Evolutionary conservation across 2,329 filamentous ascomycete species (phyloP).

Genomic region (Pyricularia grisea): DNA sequence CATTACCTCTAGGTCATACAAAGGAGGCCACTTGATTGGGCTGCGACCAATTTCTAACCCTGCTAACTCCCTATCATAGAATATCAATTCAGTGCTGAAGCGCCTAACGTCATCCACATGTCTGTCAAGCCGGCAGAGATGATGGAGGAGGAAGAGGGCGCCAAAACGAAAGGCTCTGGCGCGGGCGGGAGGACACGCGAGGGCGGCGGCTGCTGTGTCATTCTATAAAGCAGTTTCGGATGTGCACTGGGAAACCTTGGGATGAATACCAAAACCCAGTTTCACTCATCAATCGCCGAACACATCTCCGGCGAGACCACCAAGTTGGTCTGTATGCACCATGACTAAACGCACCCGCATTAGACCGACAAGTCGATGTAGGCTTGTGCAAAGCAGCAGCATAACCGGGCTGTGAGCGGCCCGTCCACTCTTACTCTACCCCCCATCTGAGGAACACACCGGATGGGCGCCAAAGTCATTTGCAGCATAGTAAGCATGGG

Average conservation of each 20-base stretch:
- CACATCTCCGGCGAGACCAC: not conserved
- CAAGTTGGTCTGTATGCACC: not conserved
- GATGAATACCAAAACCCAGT: not conserved
- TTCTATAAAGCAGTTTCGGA: slow-evolving; percentile 29
- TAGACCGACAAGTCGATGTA: not conserved
- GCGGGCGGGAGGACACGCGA: slow-evolving; percentile 29
- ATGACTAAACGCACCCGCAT: not conserved
- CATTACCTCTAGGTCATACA: not conserved
- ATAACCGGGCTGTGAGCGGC: not conserved
- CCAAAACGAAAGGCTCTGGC: slow-evolving; percentile 47
- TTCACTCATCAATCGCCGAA: not conserved
- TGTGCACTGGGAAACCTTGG: not conserved
- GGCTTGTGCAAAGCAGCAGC: not conserved
- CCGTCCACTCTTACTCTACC: not conserved
- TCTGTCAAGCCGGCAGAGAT: slow-evolving; percentile 80
- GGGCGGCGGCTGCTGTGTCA: slow-evolving; percentile 39
- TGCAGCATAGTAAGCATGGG: not conserved
- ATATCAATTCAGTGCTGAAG: slow-evolving; percentile 65
- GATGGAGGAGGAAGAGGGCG: slow-evolving; percentile 70
- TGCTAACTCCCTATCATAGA: slow-evolving; percentile 36
- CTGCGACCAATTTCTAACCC: not conserved
- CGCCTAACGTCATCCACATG: slow-evolving; percentile 88
- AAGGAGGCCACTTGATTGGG: not conserved
- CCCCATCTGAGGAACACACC: not conserved
- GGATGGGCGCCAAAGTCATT: not conserved